These are phyloP conservation scores for Colletotrichum higginsianum DNA, from an alignment of 2,329 filamentous ascomycete genomes.

Conservation along the genomic window DNA sequence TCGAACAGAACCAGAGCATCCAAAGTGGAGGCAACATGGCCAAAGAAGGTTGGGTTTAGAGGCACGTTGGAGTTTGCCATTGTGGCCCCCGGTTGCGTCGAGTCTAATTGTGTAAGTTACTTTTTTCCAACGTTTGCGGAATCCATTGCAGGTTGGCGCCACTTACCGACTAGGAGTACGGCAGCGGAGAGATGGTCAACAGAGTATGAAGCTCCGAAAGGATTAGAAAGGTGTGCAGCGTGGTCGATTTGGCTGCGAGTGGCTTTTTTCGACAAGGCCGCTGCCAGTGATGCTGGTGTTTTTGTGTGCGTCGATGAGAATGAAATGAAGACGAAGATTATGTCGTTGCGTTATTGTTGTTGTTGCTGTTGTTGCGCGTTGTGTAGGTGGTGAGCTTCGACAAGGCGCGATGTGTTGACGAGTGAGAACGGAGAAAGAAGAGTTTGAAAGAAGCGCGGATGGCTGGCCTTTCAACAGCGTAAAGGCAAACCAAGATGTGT, in stretches of 20 bases:
- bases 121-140: slow-evolving; percentile 21
- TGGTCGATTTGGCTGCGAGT: neutral
- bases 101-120: slow-evolving; percentile 39
- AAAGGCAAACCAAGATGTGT: slow-evolving; percentile 11
- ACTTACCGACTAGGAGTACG: slow-evolving; percentile 25
- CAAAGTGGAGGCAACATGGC: slow-evolving; percentile 76
- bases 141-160: slow-evolving; percentile 28
- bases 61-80: slow-evolving; percentile 54
- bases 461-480: slow-evolving; percentile 1
- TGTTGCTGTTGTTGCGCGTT: neutral
- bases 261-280: neutral
- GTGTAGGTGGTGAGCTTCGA: neutral
- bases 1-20: slow-evolving; percentile 88
- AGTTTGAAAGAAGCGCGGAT: slow-evolving; percentile 4
- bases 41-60: slow-evolving; percentile 76
- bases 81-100: slow-evolving; percentile 37
- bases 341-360: neutral
- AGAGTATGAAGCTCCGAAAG: neutral
- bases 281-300: neutral
- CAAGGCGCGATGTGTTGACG: neutral
- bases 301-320: no score
- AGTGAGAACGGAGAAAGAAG: neutral
- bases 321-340: no score
- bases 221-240: neutral
- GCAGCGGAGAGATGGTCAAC: neutral